These are phyloP conservation scores for Globisporangium irregulare DNA, from an alignment of 352 stramenopile genomes.

Conservation along the genomic window DNA sequence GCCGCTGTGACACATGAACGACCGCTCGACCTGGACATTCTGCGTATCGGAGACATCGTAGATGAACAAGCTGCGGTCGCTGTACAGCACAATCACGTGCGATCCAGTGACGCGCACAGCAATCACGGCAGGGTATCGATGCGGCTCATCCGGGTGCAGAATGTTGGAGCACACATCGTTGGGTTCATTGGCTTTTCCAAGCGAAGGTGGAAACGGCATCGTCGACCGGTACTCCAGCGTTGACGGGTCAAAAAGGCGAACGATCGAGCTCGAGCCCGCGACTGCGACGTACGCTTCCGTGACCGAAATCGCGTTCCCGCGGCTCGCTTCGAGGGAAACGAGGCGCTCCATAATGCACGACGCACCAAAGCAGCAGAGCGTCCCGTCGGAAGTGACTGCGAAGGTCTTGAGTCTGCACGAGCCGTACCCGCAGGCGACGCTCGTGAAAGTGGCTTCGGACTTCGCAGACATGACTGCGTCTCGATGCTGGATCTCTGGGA, in stretches of 20 bases:
- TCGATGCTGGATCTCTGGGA: slow-evolving; percentile 60
- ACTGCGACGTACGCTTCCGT: slow-evolving; percentile 71
- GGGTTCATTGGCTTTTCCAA: slow-evolving; percentile 40
- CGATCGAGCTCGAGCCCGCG: slow-evolving; percentile 56
- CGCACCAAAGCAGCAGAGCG: slow-evolving; percentile 73
- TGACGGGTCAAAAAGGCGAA: slow-evolving; percentile 68
- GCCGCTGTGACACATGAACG: slow-evolving; percentile 82
- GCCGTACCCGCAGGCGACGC: slow-evolving; percentile 60
- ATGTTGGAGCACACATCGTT: slow-evolving; percentile 16
- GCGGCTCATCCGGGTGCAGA: slow-evolving; percentile 49
- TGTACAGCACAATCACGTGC: slow-evolving; percentile 69
- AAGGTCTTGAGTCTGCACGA: slow-evolving; percentile 65
- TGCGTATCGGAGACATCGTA: slow-evolving; percentile 61
- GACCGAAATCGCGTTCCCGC: slow-evolving; percentile 71
- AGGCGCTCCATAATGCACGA: slow-evolving; percentile 72
- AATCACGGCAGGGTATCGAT: slow-evolving; percentile 55
- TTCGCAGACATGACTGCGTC: slow-evolving; percentile 61
- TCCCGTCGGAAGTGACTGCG: slow-evolving; percentile 64
- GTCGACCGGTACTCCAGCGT: slow-evolving; percentile 74
- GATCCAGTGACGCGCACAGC: slow-evolving; percentile 60
- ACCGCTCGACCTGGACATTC: slow-evolving; percentile 47
- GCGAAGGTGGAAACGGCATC: slow-evolving; percentile 71
- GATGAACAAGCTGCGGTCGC: slow-evolving; percentile 79
- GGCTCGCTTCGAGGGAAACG: slow-evolving; percentile 61
- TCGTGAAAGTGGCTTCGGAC: slow-evolving; percentile 62